Evolutionary conservation across 2,329 filamentous ascomycete genomes (phyloP).

Genomic region (Plectosphaerella plurivora): DNA sequence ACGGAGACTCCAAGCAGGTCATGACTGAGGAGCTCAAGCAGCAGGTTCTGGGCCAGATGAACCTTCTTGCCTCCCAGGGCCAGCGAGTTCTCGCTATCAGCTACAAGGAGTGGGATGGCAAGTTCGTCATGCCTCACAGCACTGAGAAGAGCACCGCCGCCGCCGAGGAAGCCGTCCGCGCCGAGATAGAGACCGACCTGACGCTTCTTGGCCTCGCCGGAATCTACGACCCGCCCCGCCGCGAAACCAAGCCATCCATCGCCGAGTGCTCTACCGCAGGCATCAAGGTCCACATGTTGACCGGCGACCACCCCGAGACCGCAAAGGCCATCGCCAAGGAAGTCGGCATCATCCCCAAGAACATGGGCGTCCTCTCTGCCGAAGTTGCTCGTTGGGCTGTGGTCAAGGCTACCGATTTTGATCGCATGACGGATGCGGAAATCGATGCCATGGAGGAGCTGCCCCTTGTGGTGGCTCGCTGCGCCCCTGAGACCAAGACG

Average conservation of each 20-base stretch:
- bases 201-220: conserved; percentile 77
- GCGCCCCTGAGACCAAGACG: conserved; percentile 81
- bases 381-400: conserved; percentile 65
- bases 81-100: conserved; percentile 70
- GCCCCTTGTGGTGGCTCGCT: conserved; percentile 78
- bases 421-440: conserved; percentile 68
- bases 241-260: conserved; percentile 72
- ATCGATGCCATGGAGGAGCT: conserved; percentile 72
- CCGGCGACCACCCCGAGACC: conserved; percentile 75
- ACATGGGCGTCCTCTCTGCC: conserved; percentile 54
- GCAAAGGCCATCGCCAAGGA: conserved; percentile 74
- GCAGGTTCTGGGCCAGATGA: conserved; percentile 48
- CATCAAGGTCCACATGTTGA: conserved; percentile 80
- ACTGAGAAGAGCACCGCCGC: conserved; percentile 21
- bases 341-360: conserved; percentile 69
- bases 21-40: conserved; percentile 49
- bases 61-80: conserved; percentile 58
- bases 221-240: conserved; percentile 81
- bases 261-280: conserved; percentile 66
- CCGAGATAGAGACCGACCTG: conserved; percentile 62
- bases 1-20: conserved; percentile 32
- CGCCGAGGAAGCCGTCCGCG: conserved; percentile 41
- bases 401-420: conserved; percentile 74
- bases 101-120: conserved; percentile 55
- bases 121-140: conserved; percentile 23